A percentile compares a stretch with the other conserved stretches of the same genome.
These are phyloP conservation scores for Nymphaea colorata DNA, from an alignment of 164 flowering plant species.

Conservation along the genomic window DNA sequence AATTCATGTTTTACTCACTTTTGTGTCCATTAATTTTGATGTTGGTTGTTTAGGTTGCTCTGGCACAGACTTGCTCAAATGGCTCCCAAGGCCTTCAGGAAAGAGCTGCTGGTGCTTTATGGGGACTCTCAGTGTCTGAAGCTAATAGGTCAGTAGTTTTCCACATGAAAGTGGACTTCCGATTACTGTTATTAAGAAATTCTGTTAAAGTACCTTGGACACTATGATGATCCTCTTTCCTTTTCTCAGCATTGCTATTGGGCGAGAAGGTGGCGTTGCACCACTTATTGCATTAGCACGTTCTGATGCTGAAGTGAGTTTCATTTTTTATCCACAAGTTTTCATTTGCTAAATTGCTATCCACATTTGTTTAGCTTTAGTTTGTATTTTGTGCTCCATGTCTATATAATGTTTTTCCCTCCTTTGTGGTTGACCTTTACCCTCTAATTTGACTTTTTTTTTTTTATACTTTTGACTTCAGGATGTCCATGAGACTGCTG, in stretches of 20 bases:
- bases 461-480: slow-evolving; percentile 8
- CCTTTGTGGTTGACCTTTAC: neutral
- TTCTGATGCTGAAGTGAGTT: slow-evolving; percentile 81
- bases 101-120: slow-evolving; percentile 98
- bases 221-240: slow-evolving; percentile 4
- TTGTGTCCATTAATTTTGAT: no score
- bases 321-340: neutral
- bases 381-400: neutral
- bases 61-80: slow-evolving; percentile 80
- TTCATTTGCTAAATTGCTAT: neutral
- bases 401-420: neutral
- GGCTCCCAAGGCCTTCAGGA: slow-evolving; percentile 95
- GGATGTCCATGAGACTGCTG: slow-evolving; percentile 99
- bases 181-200: neutral
- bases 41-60: slow-evolving; percentile 59
- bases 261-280: slow-evolving; percentile 93
- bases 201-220: neutral
- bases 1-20: no score
- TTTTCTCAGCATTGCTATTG: slow-evolving; percentile 79
- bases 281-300: slow-evolving; percentile 88
- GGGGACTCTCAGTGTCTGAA: slow-evolving; percentile 99
- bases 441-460: neutral
- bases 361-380: neutral
- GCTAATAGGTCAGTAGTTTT: slow-evolving; percentile 55
- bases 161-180: neutral